Evolutionary conservation across 2,329 filamentous ascomycete genomes (phyloP).

Genomic region (Fusarium coffeatum): DNA sequence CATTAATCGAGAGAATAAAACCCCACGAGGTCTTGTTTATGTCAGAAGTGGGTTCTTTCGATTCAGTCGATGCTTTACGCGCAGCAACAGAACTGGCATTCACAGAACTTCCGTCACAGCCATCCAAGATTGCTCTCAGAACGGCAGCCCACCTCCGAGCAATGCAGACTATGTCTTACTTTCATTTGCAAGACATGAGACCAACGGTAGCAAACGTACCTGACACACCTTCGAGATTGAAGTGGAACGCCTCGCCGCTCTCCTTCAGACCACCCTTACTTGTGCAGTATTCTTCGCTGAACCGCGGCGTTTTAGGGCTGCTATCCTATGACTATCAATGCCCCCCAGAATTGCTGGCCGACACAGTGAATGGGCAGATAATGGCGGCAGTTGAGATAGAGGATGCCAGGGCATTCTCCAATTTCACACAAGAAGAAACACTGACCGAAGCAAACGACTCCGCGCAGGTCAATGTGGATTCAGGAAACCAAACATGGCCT

Average conservation of each 20-base stretch:
- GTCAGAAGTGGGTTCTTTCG: constrained; percentile 70
- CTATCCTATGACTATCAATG: constrained; percentile 75
- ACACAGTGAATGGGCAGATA: constrained; percentile 77
- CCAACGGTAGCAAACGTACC: constrained; percentile 33
- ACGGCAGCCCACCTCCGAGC: constrained; percentile 74
- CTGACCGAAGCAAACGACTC: constrained; percentile 16
- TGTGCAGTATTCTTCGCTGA: constrained; percentile 66
- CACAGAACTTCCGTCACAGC: constrained; percentile 68
- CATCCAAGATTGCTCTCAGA: constrained; percentile 65
- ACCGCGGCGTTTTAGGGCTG: constrained; percentile 70
- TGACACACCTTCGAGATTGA: constrained; percentile 28
- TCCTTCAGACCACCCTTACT: constrained; percentile 69
- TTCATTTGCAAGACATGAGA: constrained; percentile 61
- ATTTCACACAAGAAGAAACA: constrained; percentile 26
- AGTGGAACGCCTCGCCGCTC: constrained; percentile 68
- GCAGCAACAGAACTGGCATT: constrained; percentile 59
- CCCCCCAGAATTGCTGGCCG: constrained; percentile 66
- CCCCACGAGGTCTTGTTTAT: constrained; percentile 76
- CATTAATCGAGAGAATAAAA: constrained; percentile 64
- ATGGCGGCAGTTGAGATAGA: constrained; percentile 74
- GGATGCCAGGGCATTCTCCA: constrained; percentile 61
- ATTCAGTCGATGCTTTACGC: constrained; percentile 66
- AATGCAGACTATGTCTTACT: constrained; percentile 86
- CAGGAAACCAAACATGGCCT: neutral
- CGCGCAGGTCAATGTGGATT: constrained; percentile 27